Evolutionary conservation across 768 basidiomycete genomes (phyloP).

Genomic region (Guyanaporus albipodus): DNA sequence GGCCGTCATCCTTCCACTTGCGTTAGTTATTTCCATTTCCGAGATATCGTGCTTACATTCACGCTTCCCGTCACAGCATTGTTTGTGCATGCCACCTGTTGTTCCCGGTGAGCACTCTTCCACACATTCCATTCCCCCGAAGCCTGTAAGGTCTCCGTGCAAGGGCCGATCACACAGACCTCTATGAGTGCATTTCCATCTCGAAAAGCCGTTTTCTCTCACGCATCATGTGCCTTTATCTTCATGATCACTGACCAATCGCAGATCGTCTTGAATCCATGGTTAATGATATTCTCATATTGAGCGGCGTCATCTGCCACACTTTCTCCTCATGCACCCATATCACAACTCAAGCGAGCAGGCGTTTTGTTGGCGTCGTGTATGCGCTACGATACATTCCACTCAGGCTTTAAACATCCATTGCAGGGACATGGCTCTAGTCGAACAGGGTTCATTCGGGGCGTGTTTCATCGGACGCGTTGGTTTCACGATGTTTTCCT

Average conservation of each 20-base stretch:
- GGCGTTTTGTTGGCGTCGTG: background rate
- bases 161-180: constrained; percentile 3
- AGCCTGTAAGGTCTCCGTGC: background rate
- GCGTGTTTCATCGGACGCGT: background rate
- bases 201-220: constrained; percentile 4
- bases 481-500: background rate
- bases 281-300: constrained; percentile 82
- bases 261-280: constrained; percentile 82
- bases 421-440: constrained; percentile 14
- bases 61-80: constrained; percentile 38
- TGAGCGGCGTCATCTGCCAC: constrained; percentile 10
- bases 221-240: background rate
- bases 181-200: constrained; percentile 24
- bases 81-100: constrained; percentile 64
- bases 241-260: constrained; percentile 14
- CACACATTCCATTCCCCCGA: constrained; percentile 5
- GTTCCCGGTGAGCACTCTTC: constrained; percentile 59
- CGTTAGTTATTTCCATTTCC: constrained; percentile 39
- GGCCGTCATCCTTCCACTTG: constrained; percentile 76
- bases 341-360: background rate
- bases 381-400: background rate
- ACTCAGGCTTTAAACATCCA: background rate
- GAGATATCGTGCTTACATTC: background rate
- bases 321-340: constrained; percentile 9
- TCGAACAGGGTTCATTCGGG: constrained; percentile 2